phyloP scores from a whole-genome alignment of 805 yeast species.

The Scheffersomyces ergatensis region DNA sequence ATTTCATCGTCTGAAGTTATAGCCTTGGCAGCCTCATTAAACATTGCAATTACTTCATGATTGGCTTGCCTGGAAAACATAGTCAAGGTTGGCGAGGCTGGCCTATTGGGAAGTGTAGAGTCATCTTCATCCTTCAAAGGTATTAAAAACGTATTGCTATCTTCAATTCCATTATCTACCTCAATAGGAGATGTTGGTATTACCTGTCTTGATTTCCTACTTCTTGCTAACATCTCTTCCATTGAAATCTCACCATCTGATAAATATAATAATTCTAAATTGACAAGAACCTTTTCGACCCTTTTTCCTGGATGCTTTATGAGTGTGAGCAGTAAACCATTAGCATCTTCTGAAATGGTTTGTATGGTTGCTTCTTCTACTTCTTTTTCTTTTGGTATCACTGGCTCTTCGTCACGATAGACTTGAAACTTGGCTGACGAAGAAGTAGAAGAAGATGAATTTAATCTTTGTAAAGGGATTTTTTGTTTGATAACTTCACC shows the following conservation, averaged over 20 bases:
- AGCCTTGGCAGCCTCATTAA: conserved; percentile 50
- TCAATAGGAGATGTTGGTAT: not conserved
- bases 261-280: conserved; percentile 57
- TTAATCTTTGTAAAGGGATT: not conserved
- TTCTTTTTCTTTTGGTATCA: conserved; percentile 3
- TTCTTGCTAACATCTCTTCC: conserved; percentile 60
- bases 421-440: conserved; percentile 4
- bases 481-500: conserved; percentile 58
- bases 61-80: conserved; percentile 72
- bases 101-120: conserved; percentile 13
- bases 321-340: conserved; percentile 33
- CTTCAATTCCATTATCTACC: not conserved
- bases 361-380: conserved; percentile 5
- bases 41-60: conserved; percentile 72
- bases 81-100: conserved; percentile 76
- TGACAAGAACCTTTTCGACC: conserved; percentile 57
- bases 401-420: conserved; percentile 11
- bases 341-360: not conserved
- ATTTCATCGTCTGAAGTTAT: conserved; percentile 30
- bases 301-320: conserved; percentile 57
- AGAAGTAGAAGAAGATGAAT: conserved; percentile 5
- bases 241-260: conserved; percentile 53
- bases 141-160: conserved; percentile 33
- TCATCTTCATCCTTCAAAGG: conserved; percentile 42
- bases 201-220: conserved; percentile 21